Conservation (phyloP, 805 yeast species). For the Starmerella kuoi region DNA sequence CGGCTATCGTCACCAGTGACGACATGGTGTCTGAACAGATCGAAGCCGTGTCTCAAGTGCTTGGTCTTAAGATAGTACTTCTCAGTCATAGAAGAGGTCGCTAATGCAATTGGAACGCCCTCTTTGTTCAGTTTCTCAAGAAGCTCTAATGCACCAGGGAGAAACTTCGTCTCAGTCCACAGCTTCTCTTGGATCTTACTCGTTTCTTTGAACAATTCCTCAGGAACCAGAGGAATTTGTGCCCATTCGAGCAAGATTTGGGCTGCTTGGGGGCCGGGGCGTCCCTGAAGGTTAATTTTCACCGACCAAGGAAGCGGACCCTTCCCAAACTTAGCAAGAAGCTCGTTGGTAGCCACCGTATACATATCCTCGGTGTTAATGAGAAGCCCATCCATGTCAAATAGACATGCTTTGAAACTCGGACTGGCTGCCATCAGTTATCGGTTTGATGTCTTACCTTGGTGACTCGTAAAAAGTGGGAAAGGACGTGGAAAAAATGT, state of each 20-base stretch:
- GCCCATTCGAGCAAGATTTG: conserved; percentile 54
- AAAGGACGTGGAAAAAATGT: too few relatives aligned
- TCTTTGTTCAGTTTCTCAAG: conserved; percentile 40
- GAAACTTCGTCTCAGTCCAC: conserved; percentile 55
- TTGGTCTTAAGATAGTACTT: conserved; percentile 63
- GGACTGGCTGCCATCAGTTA: background rate
- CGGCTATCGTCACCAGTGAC: conserved; percentile 85
- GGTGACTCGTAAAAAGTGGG: too few relatives aligned
- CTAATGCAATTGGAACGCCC: conserved; percentile 71
- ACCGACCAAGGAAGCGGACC: conserved; percentile 82
- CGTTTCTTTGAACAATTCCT: conserved; percentile 46
- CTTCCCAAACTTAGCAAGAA: conserved; percentile 55
- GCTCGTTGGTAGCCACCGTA: conserved; percentile 60
- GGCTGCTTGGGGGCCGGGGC: conserved; percentile 73
- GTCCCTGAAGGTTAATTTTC: conserved; percentile 76
- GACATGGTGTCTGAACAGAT: conserved; percentile 50
- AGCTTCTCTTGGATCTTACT: conserved; percentile 39
- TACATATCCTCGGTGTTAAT: conserved; percentile 87
- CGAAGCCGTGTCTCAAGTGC: conserved; percentile 53
- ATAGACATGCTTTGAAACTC: conserved; percentile 50
- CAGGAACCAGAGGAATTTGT: conserved; percentile 52
- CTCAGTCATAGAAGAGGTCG: conserved; percentile 62
- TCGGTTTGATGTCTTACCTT: too few relatives aligned
- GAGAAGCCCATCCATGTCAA: conserved; percentile 88
- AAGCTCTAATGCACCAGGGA: conserved; percentile 79